Evolutionary conservation across 306 rosid genomes (phyloP), one percentile per base, ranked within the genome.

Genomic region (Cicer chorassanicum): DNA sequence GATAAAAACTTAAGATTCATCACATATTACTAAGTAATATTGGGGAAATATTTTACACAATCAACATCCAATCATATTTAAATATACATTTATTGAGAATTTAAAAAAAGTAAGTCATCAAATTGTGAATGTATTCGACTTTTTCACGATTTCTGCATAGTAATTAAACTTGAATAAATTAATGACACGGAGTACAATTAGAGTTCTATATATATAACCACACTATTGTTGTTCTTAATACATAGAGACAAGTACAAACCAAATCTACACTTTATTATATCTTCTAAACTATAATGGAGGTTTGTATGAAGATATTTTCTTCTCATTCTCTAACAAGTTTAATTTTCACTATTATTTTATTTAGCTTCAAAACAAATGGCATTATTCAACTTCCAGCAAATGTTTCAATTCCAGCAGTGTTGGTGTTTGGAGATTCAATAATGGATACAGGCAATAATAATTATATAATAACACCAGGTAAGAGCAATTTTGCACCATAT

Each of bases 381-480:
- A 3, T 6, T 61, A 5, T 55, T 14, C 36, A 68, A 19, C 49
- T 89, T 2, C 87, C 91, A 39, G 76, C 83, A 41, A 82, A 84
- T 40, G 61, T 29, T 65, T 8, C 77, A 1, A 2, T 88, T 51
- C 90, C 97, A 0, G 97, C 96, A 0, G 69, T 88, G 1, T 54
- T 86, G 0, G 85, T 76, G 19, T 85, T 92, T 6, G 97, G 97
- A 44, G 97, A 92, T 29, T 89, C 96, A 0, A 86, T 92, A 43
- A 74, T 89, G 82, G 97, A 92, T 51, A 92, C 97, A 0, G 96
- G 97, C 45, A 92, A 83, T 70, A 92, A 92, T 85, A 89, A 91
- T 83, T 2, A 82, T 36, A 5, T 12, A 0, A 4, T 0, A 48
- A 78, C 83, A 4, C 0, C 21, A 0, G 64, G 79, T 6, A 29